Evolutionary conservation across 2,329 filamentous ascomycete genomes (phyloP).

Genomic region (Nigrospora sphaerica): DNA sequence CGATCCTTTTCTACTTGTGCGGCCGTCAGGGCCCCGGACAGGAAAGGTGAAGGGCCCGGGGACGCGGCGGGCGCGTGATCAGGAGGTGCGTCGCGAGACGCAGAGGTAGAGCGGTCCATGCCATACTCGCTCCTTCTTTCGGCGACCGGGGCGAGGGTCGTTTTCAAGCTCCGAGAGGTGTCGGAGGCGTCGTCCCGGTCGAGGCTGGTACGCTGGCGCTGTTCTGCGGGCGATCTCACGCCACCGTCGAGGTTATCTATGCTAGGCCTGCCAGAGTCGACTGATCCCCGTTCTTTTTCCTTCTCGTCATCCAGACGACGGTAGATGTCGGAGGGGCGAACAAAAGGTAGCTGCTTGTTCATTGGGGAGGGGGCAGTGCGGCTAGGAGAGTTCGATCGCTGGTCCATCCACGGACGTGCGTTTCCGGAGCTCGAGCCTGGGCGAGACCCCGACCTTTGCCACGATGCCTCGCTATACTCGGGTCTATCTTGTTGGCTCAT

Average conservation of each 20-base stretch:
- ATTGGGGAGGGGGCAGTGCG: conserved; percentile 22
- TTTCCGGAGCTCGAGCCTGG: conserved; percentile 18
- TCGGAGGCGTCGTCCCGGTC: conserved; percentile 29
- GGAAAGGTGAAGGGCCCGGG: too few species aligned
- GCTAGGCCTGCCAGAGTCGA: conserved; percentile 51
- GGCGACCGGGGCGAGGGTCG: conserved; percentile 43
- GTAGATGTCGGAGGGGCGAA: conserved; percentile 73
- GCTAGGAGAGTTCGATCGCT: conserved; percentile 32
- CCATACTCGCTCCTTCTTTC: conserved; percentile 55
- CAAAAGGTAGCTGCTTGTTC: conserved; percentile 52
- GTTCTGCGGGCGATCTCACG: conserved; percentile 12
- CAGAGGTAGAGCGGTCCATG: conserved; percentile 32
- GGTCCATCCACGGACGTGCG: conserved; percentile 22
- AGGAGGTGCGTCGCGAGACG: too few species aligned
- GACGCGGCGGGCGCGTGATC: too few species aligned
- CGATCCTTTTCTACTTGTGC: conserved; percentile 4
- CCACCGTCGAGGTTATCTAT: conserved; percentile 37
- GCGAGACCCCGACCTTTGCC: conserved; percentile 17
- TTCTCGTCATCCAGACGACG: conserved; percentile 62
- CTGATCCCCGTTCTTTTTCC: conserved; percentile 45
- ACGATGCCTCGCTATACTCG: conserved; percentile 9
- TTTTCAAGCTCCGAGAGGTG: conserved; percentile 26
- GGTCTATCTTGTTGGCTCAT: conserved; percentile 38
- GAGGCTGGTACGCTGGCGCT: conserved; percentile 14
- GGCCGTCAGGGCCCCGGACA: too few species aligned